A percentile compares a stretch with the other conserved stretches of the same genome.
These are phyloP conservation scores for Fusarium drepaniforme DNA, from an alignment of 2,329 filamentous ascomycete genomes.

Conservation along the genomic window DNA sequence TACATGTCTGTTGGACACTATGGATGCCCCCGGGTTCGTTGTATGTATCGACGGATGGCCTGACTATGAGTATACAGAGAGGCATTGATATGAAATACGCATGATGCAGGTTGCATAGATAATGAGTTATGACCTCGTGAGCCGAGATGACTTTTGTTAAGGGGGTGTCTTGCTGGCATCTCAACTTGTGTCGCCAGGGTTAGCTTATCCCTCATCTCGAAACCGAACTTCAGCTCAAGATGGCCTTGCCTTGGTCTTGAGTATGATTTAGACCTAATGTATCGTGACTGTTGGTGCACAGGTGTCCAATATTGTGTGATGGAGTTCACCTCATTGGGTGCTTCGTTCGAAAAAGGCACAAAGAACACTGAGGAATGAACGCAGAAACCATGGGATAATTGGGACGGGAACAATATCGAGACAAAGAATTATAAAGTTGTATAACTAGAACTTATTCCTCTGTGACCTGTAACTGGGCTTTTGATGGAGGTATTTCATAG, in stretches of 20 bases:
- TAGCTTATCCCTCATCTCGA: neutral
- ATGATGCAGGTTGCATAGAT: conserved; percentile 6
- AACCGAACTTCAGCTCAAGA: neutral
- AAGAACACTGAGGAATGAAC: neutral
- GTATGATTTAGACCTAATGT: too few relatives aligned
- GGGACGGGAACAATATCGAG: neutral
- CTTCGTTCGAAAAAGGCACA: neutral
- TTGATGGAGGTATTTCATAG: neutral
- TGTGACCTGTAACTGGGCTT: neutral
- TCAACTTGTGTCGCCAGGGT: neutral
- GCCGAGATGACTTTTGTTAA: neutral
- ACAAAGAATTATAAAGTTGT: neutral
- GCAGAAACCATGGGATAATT: neutral
- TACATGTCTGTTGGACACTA: conserved; percentile 17
- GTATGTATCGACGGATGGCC: conserved; percentile 16
- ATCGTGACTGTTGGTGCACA: neutral
- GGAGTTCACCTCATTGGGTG: neutral
- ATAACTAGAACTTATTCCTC: neutral
- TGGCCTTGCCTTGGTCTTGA: neutral
- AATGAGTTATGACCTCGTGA: neutral
- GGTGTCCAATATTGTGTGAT: neutral
- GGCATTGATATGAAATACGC: conserved; percentile 12
- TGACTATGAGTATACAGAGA: conserved; percentile 28
- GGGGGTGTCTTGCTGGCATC: neutral
- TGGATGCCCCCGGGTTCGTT: conserved; percentile 26